phyloP scores from a whole-genome alignment of 1,284 basidiomycete genomes.

The Ustilago bromivora region DNA sequence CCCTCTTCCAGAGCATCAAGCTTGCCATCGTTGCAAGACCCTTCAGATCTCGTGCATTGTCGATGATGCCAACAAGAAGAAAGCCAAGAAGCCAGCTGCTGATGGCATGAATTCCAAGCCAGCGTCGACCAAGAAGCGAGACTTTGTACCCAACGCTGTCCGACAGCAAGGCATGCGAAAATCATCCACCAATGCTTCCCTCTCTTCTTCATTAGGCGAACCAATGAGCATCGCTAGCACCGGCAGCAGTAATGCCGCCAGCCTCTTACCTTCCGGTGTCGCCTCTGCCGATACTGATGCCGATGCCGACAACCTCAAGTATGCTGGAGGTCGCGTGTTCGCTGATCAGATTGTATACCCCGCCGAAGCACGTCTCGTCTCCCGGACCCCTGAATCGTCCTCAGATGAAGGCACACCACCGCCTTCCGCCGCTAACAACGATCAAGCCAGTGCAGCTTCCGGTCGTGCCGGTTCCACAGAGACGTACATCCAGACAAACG shows the following conservation, averaged over 20 bases:
- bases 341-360: conserved; percentile 47
- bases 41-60: conserved; percentile 47
- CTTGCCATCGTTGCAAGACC: conserved; percentile 41
- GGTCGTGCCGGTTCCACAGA: conserved; percentile 6
- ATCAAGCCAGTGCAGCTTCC: conserved; percentile 1
- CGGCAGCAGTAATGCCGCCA: conserved; percentile 13
- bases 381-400: conserved; percentile 34
- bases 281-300: conserved; percentile 12
- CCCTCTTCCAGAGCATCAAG: conserved; percentile 37
- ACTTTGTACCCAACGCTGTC: conserved; percentile 2
- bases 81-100: conserved; percentile 18
- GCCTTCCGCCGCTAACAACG: neutral
- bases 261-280: conserved; percentile 18
- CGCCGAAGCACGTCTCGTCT: conserved; percentile 29
- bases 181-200: conserved; percentile 23
- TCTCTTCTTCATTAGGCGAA: conserved; percentile 16
- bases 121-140: conserved; percentile 8
- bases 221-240: conserved; percentile 14
- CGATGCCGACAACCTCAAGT: conserved; percentile 29
- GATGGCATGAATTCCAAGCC: neutral
- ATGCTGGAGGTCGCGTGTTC: conserved; percentile 38
- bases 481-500: conserved; percentile 35
- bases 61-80: conserved; percentile 44
- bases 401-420: conserved; percentile 24
- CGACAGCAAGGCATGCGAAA: conserved; percentile 16